Base-by-base conservation (phyloP, 2,329 filamentous ascomycete species). In the Westerdykella aurantiaca region DNA sequence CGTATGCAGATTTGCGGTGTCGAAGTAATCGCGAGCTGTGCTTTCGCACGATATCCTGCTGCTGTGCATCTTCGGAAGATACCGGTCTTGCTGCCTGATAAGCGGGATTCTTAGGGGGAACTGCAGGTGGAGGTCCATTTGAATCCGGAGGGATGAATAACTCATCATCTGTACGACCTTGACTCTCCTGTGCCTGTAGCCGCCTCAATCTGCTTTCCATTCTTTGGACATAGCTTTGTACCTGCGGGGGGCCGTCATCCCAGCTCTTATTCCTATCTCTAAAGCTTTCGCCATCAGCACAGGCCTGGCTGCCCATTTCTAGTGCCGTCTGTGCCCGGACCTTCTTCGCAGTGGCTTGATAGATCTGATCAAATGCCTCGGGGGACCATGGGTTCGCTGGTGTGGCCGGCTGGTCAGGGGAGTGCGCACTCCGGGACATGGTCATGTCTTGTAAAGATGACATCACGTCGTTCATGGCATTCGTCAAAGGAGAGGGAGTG, bases 381-480 rank as follows among this genome's bases (percentile, higher is more conserved):
- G 89, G 89, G 0, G 89, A 93, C 93, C 93, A 98, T 4, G 89
- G 83, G 58, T 88, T 81, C 7, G 82, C 68, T 0, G 79, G 72
- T 0, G 77, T 71, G 34, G 80, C 75, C 1, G 80, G 76, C 22
- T 78, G 76, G 29, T 79, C 76, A 12, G 73, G 57, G 49, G 73
- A 73, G 23, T 70, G 67, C 17, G 76, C 70, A 44, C 77, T 76
- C 34, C 49, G 48, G 12, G 79, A 73, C 55, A 83, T 74, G 14
- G 84, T 84, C 74, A 98, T 87, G 47, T 90, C 89, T 61, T 95
- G 85, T 35, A 98, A 70, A 44, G 93, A 94, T 52, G 93, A 88
- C 81, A 97, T 96, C 4, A 98, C 90, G 66, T 94, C 91, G 61
- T 97, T 91, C 89, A 98, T 98, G 1, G 93, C 93, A 65, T 90